Percentiles rank a stretch among this genome's conserved stretches.
Evolutionary conservation across 2,329 filamentous ascomycete genomes (phyloP).

Genomic region (Talaromyces albobiverticillius): DNA sequence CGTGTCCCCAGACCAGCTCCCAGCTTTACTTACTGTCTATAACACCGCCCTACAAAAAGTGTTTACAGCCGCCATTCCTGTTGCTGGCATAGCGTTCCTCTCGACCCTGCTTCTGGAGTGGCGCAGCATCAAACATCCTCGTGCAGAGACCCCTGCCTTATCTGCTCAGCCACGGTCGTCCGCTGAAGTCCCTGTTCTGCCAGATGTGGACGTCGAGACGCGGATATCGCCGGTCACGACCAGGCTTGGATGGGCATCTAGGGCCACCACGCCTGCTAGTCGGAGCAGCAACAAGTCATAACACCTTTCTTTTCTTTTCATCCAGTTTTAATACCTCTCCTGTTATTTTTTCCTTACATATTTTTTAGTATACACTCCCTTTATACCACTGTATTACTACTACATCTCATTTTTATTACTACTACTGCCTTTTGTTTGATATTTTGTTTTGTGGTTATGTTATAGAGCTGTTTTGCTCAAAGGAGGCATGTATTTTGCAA

Average conservation of each 20-base stretch:
- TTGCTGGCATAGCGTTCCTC: conserved; percentile 13
- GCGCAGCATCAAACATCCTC: conserved; percentile 10
- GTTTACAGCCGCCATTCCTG: conserved; percentile 12
- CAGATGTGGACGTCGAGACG: conserved; percentile 14
- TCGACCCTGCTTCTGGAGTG: conserved; percentile 15
- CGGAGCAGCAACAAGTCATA: neutral
- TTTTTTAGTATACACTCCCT: neutral
- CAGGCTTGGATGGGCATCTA: neutral
- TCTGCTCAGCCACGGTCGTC: neutral
- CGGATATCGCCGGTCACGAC: conserved; percentile 13
- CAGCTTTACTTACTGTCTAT: conserved; percentile 12
- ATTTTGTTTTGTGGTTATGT: neutral
- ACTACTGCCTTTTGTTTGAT: neutral
- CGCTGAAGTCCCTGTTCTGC: conserved; percentile 2
- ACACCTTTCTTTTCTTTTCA: neutral
- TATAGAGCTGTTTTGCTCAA: neutral
- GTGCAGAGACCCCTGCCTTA: neutral
- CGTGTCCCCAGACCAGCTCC: conserved; percentile 8
- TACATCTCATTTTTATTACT: neutral
- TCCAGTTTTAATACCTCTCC: neutral
- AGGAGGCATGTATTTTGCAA: neutral
- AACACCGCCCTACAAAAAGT: conserved; percentile 15
- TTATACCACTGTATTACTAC: neutral
- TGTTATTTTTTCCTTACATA: neutral
- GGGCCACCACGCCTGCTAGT: neutral